A percentile compares a stretch with the other conserved stretches of the same genome.
Evolutionary conservation across 805 yeast genomes (phyloP).

Genomic region (Teunomyces atbi): DNA sequence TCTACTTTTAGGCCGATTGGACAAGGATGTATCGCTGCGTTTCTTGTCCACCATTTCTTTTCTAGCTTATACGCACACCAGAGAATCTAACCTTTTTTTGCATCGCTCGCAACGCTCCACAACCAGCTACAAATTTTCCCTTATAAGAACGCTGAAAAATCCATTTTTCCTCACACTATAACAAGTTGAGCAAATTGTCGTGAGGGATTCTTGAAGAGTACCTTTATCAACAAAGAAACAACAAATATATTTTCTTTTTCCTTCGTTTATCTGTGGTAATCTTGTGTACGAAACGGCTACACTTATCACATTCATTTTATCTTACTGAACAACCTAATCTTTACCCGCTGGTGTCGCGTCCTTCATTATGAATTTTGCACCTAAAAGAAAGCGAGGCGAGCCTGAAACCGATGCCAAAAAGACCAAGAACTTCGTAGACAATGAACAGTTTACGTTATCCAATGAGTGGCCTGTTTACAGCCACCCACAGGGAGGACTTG

Average conservation of each 20-base stretch:
- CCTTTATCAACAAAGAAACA: neutral
- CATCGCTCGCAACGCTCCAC: constrained; percentile 1
- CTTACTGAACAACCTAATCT: neutral
- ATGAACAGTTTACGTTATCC: constrained; percentile 13
- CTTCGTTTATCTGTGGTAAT: constrained; percentile 1
- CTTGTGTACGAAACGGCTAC: neutral
- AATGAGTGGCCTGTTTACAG: constrained; percentile 55
- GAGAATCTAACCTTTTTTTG: neutral
- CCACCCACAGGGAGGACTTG: constrained; percentile 62
- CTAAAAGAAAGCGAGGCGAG: constrained; percentile 24
- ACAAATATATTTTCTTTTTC: neutral
- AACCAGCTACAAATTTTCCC: constrained; percentile 3
- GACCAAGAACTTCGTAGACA: constrained; percentile 17
- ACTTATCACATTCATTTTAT: neutral
- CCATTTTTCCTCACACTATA: constrained; percentile 1
- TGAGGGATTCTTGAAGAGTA: neutral
- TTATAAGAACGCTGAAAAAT: neutral
- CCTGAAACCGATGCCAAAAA: constrained; percentile 20
- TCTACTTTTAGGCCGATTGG: neutral
- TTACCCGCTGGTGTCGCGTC: neutral
- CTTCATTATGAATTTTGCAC: constrained; percentile 7
- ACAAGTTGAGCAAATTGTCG: constrained; percentile 1
- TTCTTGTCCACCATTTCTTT: neutral
- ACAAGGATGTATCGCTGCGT: too few species aligned
- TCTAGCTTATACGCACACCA: neutral